phyloP scores from a whole-genome alignment of 345 rosid genomes.

The Zanthoxylum bungeanum region DNA sequence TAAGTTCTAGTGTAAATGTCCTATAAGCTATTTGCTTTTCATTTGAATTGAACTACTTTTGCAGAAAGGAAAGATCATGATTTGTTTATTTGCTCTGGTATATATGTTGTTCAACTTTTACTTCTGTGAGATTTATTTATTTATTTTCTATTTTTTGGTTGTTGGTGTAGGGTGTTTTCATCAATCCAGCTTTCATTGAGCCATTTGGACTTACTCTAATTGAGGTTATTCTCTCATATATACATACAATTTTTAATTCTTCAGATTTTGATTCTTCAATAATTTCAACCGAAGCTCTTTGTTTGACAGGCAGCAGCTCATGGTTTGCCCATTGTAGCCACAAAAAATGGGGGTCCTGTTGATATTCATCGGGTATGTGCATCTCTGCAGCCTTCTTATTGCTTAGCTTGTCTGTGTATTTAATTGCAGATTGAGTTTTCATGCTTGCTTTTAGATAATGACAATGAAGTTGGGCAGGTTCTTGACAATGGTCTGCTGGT shows the following conservation, averaged over 20 bases:
- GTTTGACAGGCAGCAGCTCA: conserved; percentile 74
- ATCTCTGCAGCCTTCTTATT: conserved; percentile 3
- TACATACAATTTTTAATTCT: background rate
- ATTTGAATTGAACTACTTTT: background rate
- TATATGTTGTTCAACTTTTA: background rate
- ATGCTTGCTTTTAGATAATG: conserved; percentile 2
- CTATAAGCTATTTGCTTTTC: background rate
- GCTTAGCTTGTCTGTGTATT: conserved; percentile 4
- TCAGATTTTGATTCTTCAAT: conserved; percentile 2
- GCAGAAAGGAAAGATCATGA: background rate
- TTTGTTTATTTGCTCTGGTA: background rate
- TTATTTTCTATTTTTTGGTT: background rate
- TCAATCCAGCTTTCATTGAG: conserved; percentile 89
- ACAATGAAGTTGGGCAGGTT: conserved; percentile 35
- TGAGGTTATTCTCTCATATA: conserved; percentile 49
- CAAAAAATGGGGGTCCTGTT: conserved; percentile 90
- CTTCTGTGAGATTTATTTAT: background rate
- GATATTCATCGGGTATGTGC: conserved; percentile 65
- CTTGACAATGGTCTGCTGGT: conserved; percentile 81
- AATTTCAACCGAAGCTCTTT: conserved; percentile 5
- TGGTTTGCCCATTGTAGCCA: conserved; percentile 88
- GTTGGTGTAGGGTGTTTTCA: conserved; percentile 69
- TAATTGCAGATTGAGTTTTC: conserved; percentile 5
- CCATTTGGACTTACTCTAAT: conserved; percentile 90
- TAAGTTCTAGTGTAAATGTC: background rate